These are phyloP conservation scores for Monilinia polystroma DNA, from an alignment of 2,329 filamentous ascomycete genomes.

Conservation along the genomic window DNA sequence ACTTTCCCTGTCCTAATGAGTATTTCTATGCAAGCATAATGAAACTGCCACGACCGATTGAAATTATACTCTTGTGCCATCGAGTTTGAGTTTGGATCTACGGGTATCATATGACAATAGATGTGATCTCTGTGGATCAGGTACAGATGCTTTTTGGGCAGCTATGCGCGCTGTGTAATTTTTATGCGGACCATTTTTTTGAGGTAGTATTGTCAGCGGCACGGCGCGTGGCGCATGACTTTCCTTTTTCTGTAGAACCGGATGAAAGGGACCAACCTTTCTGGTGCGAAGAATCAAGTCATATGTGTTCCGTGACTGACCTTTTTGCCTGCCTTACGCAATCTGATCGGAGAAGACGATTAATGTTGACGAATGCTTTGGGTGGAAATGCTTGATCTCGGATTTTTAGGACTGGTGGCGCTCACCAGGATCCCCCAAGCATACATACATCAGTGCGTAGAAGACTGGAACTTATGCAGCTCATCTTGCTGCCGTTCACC, in stretches of 20 bases:
- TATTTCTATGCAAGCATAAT: slow-evolving; percentile 10
- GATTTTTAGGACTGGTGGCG: slow-evolving; percentile 17
- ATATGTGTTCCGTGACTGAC: slow-evolving; percentile 9
- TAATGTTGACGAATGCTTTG: slow-evolving; percentile 14
- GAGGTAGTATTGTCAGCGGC: slow-evolving; percentile 32
- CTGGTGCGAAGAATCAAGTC: slow-evolving; percentile 5
- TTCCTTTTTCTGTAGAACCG: slow-evolving; percentile 22
- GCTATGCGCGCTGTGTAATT: slow-evolving; percentile 34
- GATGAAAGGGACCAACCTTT: slow-evolving; percentile 19
- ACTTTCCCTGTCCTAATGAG: slow-evolving; percentile 8
- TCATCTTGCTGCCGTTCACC: slow-evolving; percentile 40
- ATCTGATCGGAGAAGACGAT: slow-evolving; percentile 24
- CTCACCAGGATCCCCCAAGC: slow-evolving; percentile 28
- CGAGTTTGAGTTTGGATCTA: slow-evolving; percentile 19
- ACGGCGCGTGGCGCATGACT: slow-evolving; percentile 31
- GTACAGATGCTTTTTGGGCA: slow-evolving; percentile 37
- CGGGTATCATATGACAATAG: slow-evolving; percentile 17
- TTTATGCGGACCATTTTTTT: slow-evolving; percentile 25
- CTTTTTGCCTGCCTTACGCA: slow-evolving; percentile 27
- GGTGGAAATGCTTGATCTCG: slow-evolving; percentile 7
- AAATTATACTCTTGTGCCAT: slow-evolving; percentile 15
- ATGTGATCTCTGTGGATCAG: slow-evolving; percentile 29
- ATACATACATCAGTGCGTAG: slow-evolving; percentile 33
- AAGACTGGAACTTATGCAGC: slow-evolving; percentile 36
- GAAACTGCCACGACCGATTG: neutral